phyloP scores from a whole-genome alignment of 352 stramenopile genomes.

The Plasmopara viticola region DNA sequence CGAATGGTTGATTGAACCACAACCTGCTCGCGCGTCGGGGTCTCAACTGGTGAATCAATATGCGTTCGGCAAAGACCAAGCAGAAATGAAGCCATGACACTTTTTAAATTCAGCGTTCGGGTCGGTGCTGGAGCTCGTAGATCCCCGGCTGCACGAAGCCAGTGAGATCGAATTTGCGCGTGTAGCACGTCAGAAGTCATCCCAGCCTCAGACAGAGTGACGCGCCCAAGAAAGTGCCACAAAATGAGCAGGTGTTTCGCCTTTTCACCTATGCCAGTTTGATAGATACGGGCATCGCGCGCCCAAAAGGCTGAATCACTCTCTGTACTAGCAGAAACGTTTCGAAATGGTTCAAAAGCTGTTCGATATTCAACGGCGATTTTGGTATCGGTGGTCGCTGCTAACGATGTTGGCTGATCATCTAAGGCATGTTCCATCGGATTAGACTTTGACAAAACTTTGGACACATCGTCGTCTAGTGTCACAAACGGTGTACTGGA shows the following conservation, averaged over 20 bases:
- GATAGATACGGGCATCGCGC: not conserved
- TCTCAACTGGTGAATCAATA: not conserved
- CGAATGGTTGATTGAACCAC: not conserved
- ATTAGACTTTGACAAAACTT: not conserved
- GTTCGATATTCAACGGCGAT: not conserved
- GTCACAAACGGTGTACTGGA: slow-evolving; percentile 6
- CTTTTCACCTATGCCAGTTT: slow-evolving; percentile 2
- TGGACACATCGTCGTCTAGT: not conserved
- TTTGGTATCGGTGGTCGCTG: not conserved
- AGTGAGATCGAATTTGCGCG: slow-evolving; percentile 1
- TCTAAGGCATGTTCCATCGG: slow-evolving; percentile 7
- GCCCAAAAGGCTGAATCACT: slow-evolving; percentile 1
- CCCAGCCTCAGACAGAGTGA: slow-evolving; percentile 1
- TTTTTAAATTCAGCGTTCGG: not conserved
- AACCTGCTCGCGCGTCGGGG: not conserved
- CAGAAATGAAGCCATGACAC: slow-evolving; percentile 3
- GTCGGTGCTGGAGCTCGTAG: not conserved
- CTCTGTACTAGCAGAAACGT: not conserved
- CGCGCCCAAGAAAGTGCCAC: slow-evolving; percentile 1
- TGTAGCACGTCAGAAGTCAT: not conserved
- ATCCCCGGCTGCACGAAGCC: slow-evolving; percentile 1
- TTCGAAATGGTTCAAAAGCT: not conserved
- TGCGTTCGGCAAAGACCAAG: slow-evolving; percentile 1
- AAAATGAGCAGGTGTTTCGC: slow-evolving; percentile 4
- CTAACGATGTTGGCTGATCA: not conserved